Evolutionary conservation across 768 basidiomycete genomes (phyloP).

Genomic region (Gelatoporia subvermispora): DNA sequence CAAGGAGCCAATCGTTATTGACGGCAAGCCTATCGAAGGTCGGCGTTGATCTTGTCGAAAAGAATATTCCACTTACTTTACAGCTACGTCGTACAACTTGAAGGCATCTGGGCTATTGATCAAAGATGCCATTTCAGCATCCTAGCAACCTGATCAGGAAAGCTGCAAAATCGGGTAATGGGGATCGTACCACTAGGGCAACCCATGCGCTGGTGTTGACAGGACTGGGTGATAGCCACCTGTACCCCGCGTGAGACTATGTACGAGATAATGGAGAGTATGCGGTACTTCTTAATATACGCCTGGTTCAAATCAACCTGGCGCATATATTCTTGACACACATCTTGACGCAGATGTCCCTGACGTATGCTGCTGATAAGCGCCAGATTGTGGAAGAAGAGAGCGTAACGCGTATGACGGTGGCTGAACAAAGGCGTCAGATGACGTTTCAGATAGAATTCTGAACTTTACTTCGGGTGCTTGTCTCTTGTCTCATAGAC

Average conservation of each 20-base stretch:
- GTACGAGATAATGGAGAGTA: not conserved
- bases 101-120: constrained; percentile 52
- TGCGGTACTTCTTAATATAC: constrained; percentile 52
- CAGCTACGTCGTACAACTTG: constrained; percentile 64
- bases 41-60: not conserved
- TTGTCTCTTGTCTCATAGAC: constrained; percentile 53
- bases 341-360: constrained; percentile 31
- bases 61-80: constrained; percentile 38
- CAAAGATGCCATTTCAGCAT: constrained; percentile 66
- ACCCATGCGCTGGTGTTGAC: constrained; percentile 68
- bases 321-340: constrained; percentile 38
- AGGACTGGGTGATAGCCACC: constrained; percentile 68
- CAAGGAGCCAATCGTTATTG: constrained; percentile 65
- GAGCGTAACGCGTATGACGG: constrained; percentile 59
- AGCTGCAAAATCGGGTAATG: not conserved
- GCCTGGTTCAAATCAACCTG: constrained; percentile 59
- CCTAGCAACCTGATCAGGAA: constrained; percentile 32
- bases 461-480: constrained; percentile 55
- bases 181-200: constrained; percentile 47
- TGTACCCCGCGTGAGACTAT: constrained; percentile 16
- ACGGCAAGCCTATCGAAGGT: constrained; percentile 44
- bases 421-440: constrained; percentile 37
- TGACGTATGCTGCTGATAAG: constrained; percentile 56
- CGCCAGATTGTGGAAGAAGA: constrained; percentile 69
- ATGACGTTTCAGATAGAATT: not conserved